Conservation (phyloP, 176 grass and related monocot genomes). For the Panicum miliaceum region DNA sequence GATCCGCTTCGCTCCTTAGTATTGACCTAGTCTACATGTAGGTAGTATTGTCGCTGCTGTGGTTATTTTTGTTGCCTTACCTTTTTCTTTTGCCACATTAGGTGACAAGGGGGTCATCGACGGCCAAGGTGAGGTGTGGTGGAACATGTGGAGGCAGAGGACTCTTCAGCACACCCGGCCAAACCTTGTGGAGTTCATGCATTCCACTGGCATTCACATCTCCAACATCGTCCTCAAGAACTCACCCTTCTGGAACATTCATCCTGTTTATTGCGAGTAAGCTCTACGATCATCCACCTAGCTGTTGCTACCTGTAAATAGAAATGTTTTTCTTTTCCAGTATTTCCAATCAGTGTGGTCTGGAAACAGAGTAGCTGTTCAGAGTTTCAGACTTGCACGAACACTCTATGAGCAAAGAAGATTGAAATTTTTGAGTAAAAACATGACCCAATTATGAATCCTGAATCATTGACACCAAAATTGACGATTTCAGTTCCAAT, state of each 20-base stretch:
- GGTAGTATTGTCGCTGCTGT: too few relatives aligned
- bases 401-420: neutral
- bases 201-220: conserved; percentile 78
- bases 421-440: neutral
- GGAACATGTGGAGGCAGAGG: conserved; percentile 84
- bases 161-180: conserved; percentile 76
- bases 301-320: neutral
- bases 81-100: neutral
- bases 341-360: neutral
- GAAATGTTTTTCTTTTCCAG: too few relatives aligned
- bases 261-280: conserved; percentile 85
- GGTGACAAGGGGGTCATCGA: conserved; percentile 81
- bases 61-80: too few relatives aligned
- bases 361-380: neutral
- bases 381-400: neutral
- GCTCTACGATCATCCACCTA: neutral
- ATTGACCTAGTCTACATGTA: neutral
- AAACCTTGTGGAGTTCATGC: conserved; percentile 81
- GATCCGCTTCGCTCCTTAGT: too few relatives aligned
- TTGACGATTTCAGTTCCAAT: neutral
- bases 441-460: neutral
- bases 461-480: neutral
- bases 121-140: conserved; percentile 91
- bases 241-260: conserved; percentile 96
- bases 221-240: conserved; percentile 81